phyloP scores from a whole-genome alignment of 129 eudicot species.

The Daucus carota region DNA sequence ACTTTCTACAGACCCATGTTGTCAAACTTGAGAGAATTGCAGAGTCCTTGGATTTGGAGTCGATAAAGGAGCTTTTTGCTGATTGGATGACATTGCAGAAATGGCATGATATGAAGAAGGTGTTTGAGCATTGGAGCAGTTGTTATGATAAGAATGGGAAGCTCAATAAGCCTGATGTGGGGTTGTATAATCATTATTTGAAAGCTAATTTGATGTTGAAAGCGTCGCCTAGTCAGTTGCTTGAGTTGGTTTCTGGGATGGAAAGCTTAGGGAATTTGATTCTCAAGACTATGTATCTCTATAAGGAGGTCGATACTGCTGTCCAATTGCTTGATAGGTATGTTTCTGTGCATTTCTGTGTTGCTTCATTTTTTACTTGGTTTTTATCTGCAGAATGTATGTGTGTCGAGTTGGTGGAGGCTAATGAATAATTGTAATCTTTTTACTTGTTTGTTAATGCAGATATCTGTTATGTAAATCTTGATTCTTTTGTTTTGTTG shows the following conservation, averaged over 20 bases:
- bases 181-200: constrained; percentile 59
- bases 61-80: constrained; percentile 47
- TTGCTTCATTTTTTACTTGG: no score
- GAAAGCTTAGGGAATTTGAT: constrained; percentile 50
- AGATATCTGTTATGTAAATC: no score
- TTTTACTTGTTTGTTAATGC: no score
- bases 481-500: no score
- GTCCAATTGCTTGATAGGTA: constrained; percentile 56
- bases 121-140: constrained; percentile 69
- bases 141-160: constrained; percentile 55
- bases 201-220: constrained; percentile 71
- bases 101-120: constrained; percentile 49
- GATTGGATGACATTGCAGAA: constrained; percentile 50
- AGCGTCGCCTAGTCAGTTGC: constrained; percentile 42
- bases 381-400: no score
- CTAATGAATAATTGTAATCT: no score
- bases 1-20: accelerated
- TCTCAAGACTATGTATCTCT: constrained; percentile 50
- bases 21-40: background rate
- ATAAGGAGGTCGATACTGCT: constrained; percentile 40
- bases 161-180: constrained; percentile 62
- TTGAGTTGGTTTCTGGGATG: constrained; percentile 54
- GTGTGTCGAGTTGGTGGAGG: no score
- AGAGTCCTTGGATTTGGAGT: constrained; percentile 21
- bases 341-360: background rate